phyloP scores from a whole-genome alignment of 2,329 filamentous ascomycete genomes.

The Periglandula ipomoeae region DNA sequence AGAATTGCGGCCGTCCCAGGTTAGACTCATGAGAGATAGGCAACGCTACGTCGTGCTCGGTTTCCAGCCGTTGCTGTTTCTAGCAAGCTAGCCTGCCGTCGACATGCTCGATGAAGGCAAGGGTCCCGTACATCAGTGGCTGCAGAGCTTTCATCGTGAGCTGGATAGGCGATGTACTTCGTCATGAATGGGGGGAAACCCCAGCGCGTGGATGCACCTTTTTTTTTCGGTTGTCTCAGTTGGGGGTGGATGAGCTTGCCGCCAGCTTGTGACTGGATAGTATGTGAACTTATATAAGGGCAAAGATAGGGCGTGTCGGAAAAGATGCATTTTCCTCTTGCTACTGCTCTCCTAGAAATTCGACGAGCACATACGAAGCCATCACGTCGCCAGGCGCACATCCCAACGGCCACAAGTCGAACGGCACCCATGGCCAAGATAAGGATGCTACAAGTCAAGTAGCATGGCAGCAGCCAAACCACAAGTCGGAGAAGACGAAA shows the following conservation, averaged over 20 bases:
- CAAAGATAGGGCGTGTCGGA: too few relatives aligned
- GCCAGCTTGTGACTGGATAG: not conserved
- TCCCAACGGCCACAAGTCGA: slow-evolving; percentile 6
- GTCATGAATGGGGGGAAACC: not conserved
- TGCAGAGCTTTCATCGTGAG: not conserved
- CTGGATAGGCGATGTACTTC: not conserved
- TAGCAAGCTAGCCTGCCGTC: too few relatives aligned
- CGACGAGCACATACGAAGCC: too few relatives aligned
- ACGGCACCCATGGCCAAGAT: slow-evolving; percentile 6
- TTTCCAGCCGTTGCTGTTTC: not conserved
- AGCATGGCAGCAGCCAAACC: not conserved
- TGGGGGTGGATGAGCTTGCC: not conserved
- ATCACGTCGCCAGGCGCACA: slow-evolving; percentile 8
- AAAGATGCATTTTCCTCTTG: too few relatives aligned
- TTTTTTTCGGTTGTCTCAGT: not conserved
- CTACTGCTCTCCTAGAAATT: too few relatives aligned
- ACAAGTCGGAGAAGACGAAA: slow-evolving; percentile 5
- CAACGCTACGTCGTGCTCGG: not conserved
- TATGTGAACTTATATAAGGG: not conserved
- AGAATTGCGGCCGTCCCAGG: not conserved
- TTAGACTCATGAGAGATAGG: not conserved
- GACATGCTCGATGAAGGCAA: not conserved
- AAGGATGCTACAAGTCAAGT: slow-evolving; percentile 1
- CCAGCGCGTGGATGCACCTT: not conserved
- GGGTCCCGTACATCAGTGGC: not conserved